phyloP scores from a whole-genome alignment of 129 eudicot genomes.

The Rutidosis leptorrhynchoides region DNA sequence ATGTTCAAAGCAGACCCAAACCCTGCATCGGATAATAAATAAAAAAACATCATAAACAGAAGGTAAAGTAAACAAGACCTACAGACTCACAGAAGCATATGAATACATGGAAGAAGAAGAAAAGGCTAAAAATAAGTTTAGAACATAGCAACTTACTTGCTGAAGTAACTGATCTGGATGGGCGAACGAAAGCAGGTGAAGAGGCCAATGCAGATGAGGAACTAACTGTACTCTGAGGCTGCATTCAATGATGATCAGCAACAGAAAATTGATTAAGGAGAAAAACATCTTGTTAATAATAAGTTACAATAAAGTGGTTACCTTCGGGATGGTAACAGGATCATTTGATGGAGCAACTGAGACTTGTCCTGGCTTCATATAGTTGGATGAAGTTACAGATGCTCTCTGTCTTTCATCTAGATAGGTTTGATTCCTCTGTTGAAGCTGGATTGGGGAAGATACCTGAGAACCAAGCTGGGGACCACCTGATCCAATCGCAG shows the following conservation, averaged over 20 bases:
- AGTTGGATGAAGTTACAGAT: conserved; percentile 44
- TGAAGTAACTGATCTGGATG: conserved; percentile 55
- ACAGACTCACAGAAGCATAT: not conserved
- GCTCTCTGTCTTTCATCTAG: conserved; percentile 69
- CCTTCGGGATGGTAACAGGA: conserved; percentile 56
- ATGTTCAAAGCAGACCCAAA: conserved; percentile 95
- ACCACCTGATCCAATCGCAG: conserved; percentile 49
- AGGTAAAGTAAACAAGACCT: not conserved
- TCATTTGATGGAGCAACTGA: conserved; percentile 48
- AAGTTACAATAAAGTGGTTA: conserved; percentile 25
- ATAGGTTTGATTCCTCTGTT: conserved; percentile 52
- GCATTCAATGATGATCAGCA: conserved; percentile 25
- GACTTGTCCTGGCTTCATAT: conserved; percentile 61
- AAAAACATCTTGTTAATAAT: not conserved
- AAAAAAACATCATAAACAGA: conserved; percentile 10
- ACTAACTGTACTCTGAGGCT: conserved; percentile 51
- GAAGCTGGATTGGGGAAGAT: conserved; percentile 60
- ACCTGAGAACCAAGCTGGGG: conserved; percentile 46
- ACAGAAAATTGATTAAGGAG: not conserved
- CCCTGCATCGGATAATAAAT: too few relatives aligned
- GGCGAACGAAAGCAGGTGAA: conserved; percentile 62
- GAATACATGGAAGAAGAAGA: not conserved
- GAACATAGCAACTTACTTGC: conserved; percentile 44
- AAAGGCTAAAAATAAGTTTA: not conserved
- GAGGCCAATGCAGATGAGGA: conserved; percentile 50